phyloP scores from a whole-genome alignment of 2,329 filamentous ascomycete species.

The Pestalotiopsis sp. region DNA sequence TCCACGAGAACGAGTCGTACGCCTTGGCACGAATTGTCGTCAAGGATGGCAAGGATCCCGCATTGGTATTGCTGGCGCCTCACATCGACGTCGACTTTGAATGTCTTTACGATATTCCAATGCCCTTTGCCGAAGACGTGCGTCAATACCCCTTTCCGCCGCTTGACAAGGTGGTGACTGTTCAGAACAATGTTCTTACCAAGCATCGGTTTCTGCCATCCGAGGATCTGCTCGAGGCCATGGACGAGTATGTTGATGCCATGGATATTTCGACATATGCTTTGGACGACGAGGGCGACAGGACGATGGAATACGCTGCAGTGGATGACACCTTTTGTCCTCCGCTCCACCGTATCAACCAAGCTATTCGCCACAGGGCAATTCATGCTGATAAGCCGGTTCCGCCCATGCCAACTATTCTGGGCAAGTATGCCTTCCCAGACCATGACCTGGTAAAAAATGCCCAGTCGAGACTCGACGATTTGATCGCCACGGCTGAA shows the following conservation, averaged over 20 bases:
- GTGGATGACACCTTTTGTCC: constrained; percentile 86
- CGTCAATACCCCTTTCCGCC: constrained; percentile 90
- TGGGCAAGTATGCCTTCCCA: constrained; percentile 75
- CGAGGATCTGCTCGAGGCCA: constrained; percentile 73
- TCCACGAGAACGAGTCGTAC: constrained; percentile 83
- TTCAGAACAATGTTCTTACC: constrained; percentile 79
- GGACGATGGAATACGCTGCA: constrained; percentile 67
- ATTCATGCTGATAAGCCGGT: constrained; percentile 70
- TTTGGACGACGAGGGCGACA: constrained; percentile 67
- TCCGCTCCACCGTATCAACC: constrained; percentile 83
- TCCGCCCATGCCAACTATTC: constrained; percentile 61
- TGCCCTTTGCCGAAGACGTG: constrained; percentile 93
- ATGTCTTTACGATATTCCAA: constrained; percentile 84
- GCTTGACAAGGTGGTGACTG: constrained; percentile 82
- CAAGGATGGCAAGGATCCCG: constrained; percentile 81
- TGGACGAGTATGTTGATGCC: constrained; percentile 88
- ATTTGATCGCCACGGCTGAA: constrained; percentile 69
- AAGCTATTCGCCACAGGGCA: constrained; percentile 82
- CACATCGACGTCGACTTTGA: constrained; percentile 79
- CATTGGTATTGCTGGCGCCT: constrained; percentile 78
- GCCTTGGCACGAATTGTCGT: constrained; percentile 83
- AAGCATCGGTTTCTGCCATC: constrained; percentile 82
- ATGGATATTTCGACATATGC: constrained; percentile 83
- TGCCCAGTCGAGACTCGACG: constrained; percentile 60
- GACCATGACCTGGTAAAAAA: constrained; percentile 67